A percentile compares a stretch with the other conserved stretches of the same genome.
These are phyloP conservation scores for Circinella minor DNA, from an alignment of 371 early-diverging fungal genomes.

Conservation along the genomic window DNA sequence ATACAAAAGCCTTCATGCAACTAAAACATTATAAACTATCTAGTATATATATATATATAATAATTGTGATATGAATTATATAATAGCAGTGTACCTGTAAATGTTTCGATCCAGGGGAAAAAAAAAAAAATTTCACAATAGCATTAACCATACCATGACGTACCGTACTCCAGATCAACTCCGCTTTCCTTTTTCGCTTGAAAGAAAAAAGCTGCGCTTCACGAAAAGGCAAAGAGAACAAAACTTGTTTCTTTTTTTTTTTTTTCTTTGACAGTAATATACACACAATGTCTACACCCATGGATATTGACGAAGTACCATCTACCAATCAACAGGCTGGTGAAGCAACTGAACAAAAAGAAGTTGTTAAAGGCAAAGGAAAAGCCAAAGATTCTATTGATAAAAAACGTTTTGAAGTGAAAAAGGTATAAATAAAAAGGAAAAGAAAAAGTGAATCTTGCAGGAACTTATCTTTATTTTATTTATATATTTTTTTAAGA, in stretches of 20 bases:
- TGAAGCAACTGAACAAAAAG: conserved; percentile 28
- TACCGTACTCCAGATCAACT: too few relatives aligned
- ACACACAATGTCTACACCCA: conserved; percentile 41
- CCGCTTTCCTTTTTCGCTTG: background rate
- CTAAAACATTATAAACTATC: too few relatives aligned
- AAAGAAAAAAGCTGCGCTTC: too few relatives aligned
- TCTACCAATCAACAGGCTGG: conserved; percentile 27
- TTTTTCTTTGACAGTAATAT: conserved; percentile 9
- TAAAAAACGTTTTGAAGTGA: conserved; percentile 93
- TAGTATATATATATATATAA: too few relatives aligned
- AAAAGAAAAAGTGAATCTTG: conserved; percentile 9
- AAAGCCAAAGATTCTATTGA: conserved; percentile 64
- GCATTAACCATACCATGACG: too few relatives aligned
- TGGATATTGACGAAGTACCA: conserved; percentile 49
- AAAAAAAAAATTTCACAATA: too few relatives aligned
- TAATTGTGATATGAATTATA: too few relatives aligned
- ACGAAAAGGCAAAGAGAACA: too few relatives aligned
- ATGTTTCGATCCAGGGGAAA: too few relatives aligned
- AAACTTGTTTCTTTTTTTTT: too few relatives aligned
- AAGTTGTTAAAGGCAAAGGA: conserved; percentile 46
- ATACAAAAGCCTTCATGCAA: too few relatives aligned
- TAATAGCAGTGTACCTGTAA: too few relatives aligned
- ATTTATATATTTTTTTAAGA: background rate
- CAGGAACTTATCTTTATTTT: background rate
- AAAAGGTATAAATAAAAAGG: conserved; percentile 81